phyloP scores from a whole-genome alignment of 805 yeast species.

The Hanseniaspora thailandica region DNA sequence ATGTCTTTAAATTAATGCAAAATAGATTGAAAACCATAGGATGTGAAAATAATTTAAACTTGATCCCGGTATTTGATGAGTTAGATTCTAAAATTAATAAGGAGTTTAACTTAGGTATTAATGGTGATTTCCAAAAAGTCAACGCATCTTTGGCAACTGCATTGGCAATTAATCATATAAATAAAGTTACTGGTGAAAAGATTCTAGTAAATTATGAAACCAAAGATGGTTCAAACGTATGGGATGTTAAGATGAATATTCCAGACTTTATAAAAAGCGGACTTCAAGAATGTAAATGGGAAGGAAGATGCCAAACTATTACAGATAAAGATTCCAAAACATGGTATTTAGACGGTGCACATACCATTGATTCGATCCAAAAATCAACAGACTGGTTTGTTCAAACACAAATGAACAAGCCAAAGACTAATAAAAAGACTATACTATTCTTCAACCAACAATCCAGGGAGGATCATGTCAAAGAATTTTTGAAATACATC shows the following conservation, averaged over 20 bases:
- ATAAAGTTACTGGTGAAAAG: constrained; percentile 28
- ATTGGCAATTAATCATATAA: constrained; percentile 45
- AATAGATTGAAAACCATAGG: constrained; percentile 55
- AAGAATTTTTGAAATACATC: constrained; percentile 40
- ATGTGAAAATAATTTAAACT: constrained; percentile 36
- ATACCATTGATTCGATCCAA: constrained; percentile 73
- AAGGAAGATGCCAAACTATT: constrained; percentile 86
- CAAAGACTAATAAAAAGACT: constrained; percentile 15
- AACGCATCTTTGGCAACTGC: constrained; percentile 84
- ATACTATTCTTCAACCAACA: constrained; percentile 87
- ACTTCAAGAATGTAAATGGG: constrained; percentile 64
- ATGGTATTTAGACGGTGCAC: constrained; percentile 96
- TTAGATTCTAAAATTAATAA: constrained; percentile 15
- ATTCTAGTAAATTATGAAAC: constrained; percentile 11
- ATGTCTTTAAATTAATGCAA: constrained; percentile 44
- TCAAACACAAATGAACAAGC: constrained; percentile 24
- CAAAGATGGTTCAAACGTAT: constrained; percentile 16
- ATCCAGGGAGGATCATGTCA: constrained; percentile 68
- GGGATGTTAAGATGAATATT: constrained; percentile 21
- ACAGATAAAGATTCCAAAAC: constrained; percentile 36
- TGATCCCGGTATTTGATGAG: constrained; percentile 39
- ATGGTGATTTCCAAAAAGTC: constrained; percentile 70
- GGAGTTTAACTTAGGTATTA: constrained; percentile 48
- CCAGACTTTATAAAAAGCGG: constrained; percentile 48
- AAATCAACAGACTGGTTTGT: constrained; percentile 79